Percentiles rank a stretch among this genome's conserved stretches.
Conservation (phyloP, 2,329 filamentous ascomycete species). For the Aspergillus eucalypticola region DNA sequence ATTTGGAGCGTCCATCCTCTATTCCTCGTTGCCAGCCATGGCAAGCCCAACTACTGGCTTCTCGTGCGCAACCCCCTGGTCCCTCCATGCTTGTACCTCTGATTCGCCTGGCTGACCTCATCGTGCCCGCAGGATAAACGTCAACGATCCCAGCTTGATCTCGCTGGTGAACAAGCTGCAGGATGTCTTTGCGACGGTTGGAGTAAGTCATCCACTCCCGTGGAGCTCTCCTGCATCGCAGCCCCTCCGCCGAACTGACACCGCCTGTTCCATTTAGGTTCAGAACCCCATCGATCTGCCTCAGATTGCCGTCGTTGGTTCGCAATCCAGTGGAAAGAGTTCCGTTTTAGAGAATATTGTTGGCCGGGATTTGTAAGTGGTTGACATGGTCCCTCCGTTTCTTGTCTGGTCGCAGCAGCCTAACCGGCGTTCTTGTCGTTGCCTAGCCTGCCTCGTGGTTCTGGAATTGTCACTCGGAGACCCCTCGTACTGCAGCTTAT, state of each 20-base stretch:
- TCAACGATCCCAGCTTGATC: slow-evolving; percentile 69
- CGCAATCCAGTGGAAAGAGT: slow-evolving; percentile 98
- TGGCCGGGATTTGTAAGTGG: slow-evolving; percentile 90
- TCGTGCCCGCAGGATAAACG: slow-evolving; percentile 60
- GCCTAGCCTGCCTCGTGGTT: slow-evolving; percentile 85
- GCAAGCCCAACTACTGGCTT: slow-evolving; percentile 47
- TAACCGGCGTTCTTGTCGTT: slow-evolving; percentile 24
- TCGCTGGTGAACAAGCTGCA: slow-evolving; percentile 97
- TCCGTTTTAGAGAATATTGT: slow-evolving; percentile 99
- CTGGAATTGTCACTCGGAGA: slow-evolving; percentile 93
- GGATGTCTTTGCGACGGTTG: slow-evolving; percentile 98
- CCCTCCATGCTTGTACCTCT: slow-evolving; percentile 25
- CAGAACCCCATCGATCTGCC: slow-evolving; percentile 99
- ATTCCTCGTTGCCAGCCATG: slow-evolving; percentile 41
- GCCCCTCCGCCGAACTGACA: slow-evolving; percentile 27
- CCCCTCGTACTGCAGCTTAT: slow-evolving; percentile 97
- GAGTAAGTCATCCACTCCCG: slow-evolving; percentile 55
- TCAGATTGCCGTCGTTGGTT: slow-evolving; percentile 96
- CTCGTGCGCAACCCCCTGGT: slow-evolving; percentile 43
- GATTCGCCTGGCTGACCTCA: slow-evolving; percentile 29
- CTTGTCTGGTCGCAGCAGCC: slow-evolving; percentile 19
- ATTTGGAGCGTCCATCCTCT: slow-evolving; percentile 16
- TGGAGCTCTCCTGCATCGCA: slow-evolving; percentile 5
- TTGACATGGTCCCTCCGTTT: not conserved
- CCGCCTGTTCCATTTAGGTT: slow-evolving; percentile 57